Percentiles rank a stretch among this genome's conserved stretches.
Evolutionary conservation across 768 basidiomycete species (phyloP).

Genomic region (Phlegmacium glaucopus): DNA sequence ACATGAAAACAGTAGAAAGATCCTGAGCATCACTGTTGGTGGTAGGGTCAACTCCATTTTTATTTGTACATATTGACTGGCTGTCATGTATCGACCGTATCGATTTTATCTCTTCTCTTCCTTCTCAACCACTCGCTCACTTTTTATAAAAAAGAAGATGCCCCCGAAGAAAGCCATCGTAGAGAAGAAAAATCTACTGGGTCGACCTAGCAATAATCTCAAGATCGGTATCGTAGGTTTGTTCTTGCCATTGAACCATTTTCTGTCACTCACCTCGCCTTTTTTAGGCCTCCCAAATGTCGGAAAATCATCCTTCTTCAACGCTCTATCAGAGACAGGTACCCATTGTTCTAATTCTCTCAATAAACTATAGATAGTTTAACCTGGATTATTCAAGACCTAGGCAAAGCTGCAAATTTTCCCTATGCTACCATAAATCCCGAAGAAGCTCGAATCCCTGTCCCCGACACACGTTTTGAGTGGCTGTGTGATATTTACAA

Average conservation of each 20-base stretch:
- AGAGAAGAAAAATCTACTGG: constrained; percentile 87
- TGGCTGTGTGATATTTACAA: constrained; percentile 94
- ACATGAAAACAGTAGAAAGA: constrained; percentile 17
- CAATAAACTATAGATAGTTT: constrained; percentile 9
- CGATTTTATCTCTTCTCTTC: constrained; percentile 13
- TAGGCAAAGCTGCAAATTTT: constrained; percentile 96
- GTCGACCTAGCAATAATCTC: constrained; percentile 93
- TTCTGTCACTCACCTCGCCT: constrained; percentile 16
- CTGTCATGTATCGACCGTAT: constrained; percentile 15
- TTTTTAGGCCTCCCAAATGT: constrained; percentile 85
- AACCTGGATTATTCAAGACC: constrained; percentile 42
- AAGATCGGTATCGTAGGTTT: constrained; percentile 98
- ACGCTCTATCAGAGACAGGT: constrained; percentile 91
- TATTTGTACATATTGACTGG: background rate
- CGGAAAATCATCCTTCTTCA: constrained; percentile 99
- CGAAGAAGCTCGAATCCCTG: constrained; percentile 93
- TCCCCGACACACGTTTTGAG: constrained; percentile 91
- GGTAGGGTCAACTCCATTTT: background rate
- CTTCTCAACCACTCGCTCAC: constrained; percentile 36
- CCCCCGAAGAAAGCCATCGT: constrained; percentile 82
- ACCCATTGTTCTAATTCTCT: constrained; percentile 16
- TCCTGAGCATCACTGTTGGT: constrained; percentile 17
- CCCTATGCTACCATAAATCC: constrained; percentile 95
- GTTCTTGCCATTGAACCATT: constrained; percentile 27
- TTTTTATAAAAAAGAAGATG: constrained; percentile 66